These are phyloP conservation scores for Bipolaris cookei DNA, from an alignment of 2,329 filamentous ascomycete genomes.

Conservation along the genomic window DNA sequence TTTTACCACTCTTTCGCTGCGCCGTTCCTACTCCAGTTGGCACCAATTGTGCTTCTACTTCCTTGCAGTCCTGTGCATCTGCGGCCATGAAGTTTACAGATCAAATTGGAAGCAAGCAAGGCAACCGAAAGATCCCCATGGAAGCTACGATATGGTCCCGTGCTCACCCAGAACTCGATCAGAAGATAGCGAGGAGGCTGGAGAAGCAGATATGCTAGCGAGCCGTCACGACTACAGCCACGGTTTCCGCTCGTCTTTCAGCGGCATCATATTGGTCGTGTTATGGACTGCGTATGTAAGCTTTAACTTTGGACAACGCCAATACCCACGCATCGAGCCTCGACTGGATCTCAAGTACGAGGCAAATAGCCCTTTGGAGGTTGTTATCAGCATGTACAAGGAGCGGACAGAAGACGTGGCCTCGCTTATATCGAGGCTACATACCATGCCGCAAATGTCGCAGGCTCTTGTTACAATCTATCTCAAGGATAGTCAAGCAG, in stretches of 20 bases:
- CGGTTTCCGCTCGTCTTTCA: slow-evolving; percentile 6
- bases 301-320: slow-evolving; percentile 29
- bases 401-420: slow-evolving; percentile 38
- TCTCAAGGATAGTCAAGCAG: slow-evolving; percentile 39
- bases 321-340: slow-evolving; percentile 7
- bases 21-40: slow-evolving; percentile 32
- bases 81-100: slow-evolving; percentile 10
- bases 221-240: not conserved
- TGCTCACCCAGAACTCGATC: not conserved
- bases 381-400: slow-evolving; percentile 50
- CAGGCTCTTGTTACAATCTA: slow-evolving; percentile 40
- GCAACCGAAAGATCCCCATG: not conserved
- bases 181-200: slow-evolving; percentile 13
- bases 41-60: slow-evolving; percentile 25
- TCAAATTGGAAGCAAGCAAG: not conserved
- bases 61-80: slow-evolving; percentile 17
- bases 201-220: not conserved
- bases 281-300: slow-evolving; percentile 27
- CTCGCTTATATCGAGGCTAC: slow-evolving; percentile 30
- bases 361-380: slow-evolving; percentile 31
- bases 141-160: slow-evolving; percentile 12
- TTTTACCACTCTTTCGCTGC: slow-evolving; percentile 19
- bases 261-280: slow-evolving; percentile 15
- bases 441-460: slow-evolving; percentile 28
- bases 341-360: slow-evolving; percentile 30